Evolutionary conservation across 495 filamentous ascomycete genomes (phyloP), one percentile per base, ranked within the genome.

Genomic region (Cladorrhinum samala): DNA sequence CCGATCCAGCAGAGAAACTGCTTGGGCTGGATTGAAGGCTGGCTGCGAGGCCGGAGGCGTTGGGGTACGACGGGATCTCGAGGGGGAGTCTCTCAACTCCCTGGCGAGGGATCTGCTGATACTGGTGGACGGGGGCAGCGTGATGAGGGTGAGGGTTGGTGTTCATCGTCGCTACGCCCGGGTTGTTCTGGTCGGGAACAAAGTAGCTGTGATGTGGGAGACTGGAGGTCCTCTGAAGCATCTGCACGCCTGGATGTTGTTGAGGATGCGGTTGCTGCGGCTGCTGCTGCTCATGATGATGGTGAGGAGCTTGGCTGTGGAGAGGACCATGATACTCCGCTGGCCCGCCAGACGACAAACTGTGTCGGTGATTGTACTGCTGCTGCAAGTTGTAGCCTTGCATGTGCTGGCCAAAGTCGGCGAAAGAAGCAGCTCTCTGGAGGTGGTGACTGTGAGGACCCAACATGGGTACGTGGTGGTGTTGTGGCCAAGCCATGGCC

Each of bases 81-180:
- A 75, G 68, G 2, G 66, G 40, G 23, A 65, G 62, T 25, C 67
- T 59, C 48, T 78, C 70, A 48, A 68, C 60, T 56, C 65, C 62
- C 51, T 77, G 69, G 37, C 69, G 64, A 8, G 76, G 62, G 57
- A 76, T 62, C 39, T 76, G 72, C 50, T 76, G 72, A 55, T 74
- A 75, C 14, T 69, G 63, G 9, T 67, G 66, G 54, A 56, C 67
- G n/a, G 20, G 52, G 6, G 54, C 24, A 21, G 20, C 43, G 33
- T 30, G 11, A 25, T 47, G 45, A 17, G 50, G 54, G 44, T 72
- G 59, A 24, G 71, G 49, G 63, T 71, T 71, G 19, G 75, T 73
- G 66, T 75, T 78, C 74, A 78, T 75, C 24, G 73, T 81, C 38
- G 72, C 76, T 4, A 78, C 71, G 11, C 71, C 74, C 6, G 75